Conservation (phyloP, 441 rosid genomes). For the Populus tomentosa region DNA sequence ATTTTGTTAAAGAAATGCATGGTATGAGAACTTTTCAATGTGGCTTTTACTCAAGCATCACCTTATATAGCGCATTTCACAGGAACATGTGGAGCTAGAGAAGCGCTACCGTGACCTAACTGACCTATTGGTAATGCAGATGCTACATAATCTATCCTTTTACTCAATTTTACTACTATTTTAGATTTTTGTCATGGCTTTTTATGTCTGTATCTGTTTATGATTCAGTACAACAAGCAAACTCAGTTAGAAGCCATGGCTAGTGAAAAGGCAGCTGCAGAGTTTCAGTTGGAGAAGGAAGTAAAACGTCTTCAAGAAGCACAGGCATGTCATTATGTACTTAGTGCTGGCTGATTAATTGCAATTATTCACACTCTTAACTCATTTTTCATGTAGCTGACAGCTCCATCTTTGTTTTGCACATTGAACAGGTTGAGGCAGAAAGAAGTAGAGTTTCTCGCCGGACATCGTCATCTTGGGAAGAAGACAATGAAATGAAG, state of each 20-base stretch:
- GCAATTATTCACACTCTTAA: slow-evolving; percentile 1
- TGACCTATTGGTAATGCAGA: slow-evolving; percentile 79
- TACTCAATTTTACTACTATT: slow-evolving; percentile 1
- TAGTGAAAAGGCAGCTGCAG: slow-evolving; percentile 98
- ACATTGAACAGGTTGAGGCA: slow-evolving; percentile 63
- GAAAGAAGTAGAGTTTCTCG: slow-evolving; percentile 80
- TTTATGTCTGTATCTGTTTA: slow-evolving; percentile 11
- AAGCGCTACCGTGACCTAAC: slow-evolving; percentile 98
- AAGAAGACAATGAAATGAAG: slow-evolving; percentile 91
- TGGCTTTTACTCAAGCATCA: slow-evolving; percentile 9
- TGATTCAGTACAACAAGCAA: slow-evolving; percentile 92
- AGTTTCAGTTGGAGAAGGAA: slow-evolving; percentile 97
- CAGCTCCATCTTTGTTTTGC: slow-evolving; percentile 14
- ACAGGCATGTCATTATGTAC: slow-evolving; percentile 47
- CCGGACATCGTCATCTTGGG: slow-evolving; percentile 79
- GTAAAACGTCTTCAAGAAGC: slow-evolving; percentile 77
- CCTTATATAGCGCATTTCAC: slow-evolving; percentile 11
- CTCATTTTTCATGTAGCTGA: slow-evolving; percentile 4
- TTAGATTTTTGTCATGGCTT: slow-evolving; percentile 6
- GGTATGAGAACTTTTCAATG: background rate
- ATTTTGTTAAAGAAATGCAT: too few relatives aligned
- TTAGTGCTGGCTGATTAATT: slow-evolving; percentile 13
- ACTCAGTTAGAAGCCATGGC: slow-evolving; percentile 97
- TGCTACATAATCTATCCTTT: slow-evolving; percentile 14
- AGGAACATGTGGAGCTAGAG: slow-evolving; percentile 99